These are phyloP conservation scores for Candida sithepensis DNA, from an alignment of 805 yeast species.

Conservation along the genomic window DNA sequence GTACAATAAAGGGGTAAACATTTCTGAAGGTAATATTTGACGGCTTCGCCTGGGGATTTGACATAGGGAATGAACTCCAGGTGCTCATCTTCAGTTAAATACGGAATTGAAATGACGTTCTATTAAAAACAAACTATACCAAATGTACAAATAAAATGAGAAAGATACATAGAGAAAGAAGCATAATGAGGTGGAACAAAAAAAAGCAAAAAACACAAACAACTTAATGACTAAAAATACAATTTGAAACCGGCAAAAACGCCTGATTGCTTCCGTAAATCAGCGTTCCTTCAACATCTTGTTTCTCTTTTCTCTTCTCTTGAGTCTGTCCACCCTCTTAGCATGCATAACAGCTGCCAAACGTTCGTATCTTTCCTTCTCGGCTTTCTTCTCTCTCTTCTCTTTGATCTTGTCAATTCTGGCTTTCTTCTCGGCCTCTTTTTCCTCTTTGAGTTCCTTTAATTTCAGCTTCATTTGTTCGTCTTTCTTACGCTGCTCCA, in stretches of 20 bases:
- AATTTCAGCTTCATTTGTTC: constrained; percentile 65
- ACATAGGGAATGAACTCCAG: too few species aligned
- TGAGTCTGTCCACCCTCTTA: constrained; percentile 85
- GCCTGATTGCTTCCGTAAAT: neutral
- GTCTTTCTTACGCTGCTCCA: constrained; percentile 62
- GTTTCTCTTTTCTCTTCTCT: constrained; percentile 91
- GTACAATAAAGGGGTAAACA: too few species aligned
- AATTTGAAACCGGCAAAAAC: neutral
- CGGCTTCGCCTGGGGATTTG: too few species aligned
- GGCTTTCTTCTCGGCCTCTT: constrained; percentile 53
- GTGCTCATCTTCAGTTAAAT: neutral
- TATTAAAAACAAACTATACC: neutral
- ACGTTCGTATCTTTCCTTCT: constrained; percentile 80
- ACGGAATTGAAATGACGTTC: neutral
- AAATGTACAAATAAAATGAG: neutral
- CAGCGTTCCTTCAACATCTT: constrained; percentile 85
- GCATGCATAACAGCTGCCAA: constrained; percentile 86
- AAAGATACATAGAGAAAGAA: neutral
- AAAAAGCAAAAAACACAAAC: neutral
- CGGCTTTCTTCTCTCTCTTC: constrained; percentile 77
- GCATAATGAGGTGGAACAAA: neutral
- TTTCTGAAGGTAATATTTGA: too few species aligned
- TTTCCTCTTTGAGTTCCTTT: constrained; percentile 74
- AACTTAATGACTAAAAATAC: neutral
- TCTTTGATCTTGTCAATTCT: constrained; percentile 60